These are phyloP conservation scores for Noccaea bulbosa DNA, from an alignment of 345 rosid species.

Conservation along the genomic window DNA sequence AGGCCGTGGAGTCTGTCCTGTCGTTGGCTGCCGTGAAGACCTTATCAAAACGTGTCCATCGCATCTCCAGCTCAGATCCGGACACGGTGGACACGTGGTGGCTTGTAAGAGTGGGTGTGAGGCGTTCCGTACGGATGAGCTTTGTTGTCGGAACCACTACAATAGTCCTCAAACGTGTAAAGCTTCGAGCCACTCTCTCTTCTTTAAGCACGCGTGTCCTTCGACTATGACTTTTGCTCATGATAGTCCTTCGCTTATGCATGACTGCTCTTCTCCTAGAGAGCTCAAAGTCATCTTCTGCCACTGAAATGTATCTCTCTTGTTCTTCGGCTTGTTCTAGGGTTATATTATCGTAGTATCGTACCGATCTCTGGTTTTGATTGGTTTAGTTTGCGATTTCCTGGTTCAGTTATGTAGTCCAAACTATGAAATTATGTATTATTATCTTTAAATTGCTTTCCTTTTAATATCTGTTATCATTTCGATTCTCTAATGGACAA, in stretches of 20 bases:
- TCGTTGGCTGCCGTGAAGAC: slow-evolving; percentile 77
- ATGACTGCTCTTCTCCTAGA: slow-evolving; percentile 80
- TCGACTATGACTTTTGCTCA: slow-evolving; percentile 86
- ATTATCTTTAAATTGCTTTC: slow-evolving; percentile 7
- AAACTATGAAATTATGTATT: slow-evolving; percentile 29
- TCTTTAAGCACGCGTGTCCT: slow-evolving; percentile 89
- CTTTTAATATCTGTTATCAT: background rate
- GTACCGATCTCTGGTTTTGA: slow-evolving; percentile 25
- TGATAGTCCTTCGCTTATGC: slow-evolving; percentile 84
- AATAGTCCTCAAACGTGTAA: slow-evolving; percentile 78
- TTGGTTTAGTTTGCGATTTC: slow-evolving; percentile 37
- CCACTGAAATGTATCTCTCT: slow-evolving; percentile 45
- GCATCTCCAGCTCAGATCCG: slow-evolving; percentile 54
- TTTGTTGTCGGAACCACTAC: slow-evolving; percentile 81
- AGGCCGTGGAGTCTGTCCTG: slow-evolving; percentile 84
- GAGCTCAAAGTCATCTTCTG: slow-evolving; percentile 98
- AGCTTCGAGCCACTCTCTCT: slow-evolving; percentile 66
- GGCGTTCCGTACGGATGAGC: slow-evolving; percentile 81
- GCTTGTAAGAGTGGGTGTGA: slow-evolving; percentile 92
- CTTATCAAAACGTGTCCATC: slow-evolving; percentile 69
- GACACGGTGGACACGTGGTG: slow-evolving; percentile 63
- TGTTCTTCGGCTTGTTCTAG: slow-evolving; percentile 6
- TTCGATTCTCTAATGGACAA: background rate
- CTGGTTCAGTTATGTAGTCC: slow-evolving; percentile 30
- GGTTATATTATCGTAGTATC: slow-evolving; percentile 12